Conservation (phyloP, 495 filamentous ascomycete genomes). For the Annulohypoxylon bovei region DNA sequence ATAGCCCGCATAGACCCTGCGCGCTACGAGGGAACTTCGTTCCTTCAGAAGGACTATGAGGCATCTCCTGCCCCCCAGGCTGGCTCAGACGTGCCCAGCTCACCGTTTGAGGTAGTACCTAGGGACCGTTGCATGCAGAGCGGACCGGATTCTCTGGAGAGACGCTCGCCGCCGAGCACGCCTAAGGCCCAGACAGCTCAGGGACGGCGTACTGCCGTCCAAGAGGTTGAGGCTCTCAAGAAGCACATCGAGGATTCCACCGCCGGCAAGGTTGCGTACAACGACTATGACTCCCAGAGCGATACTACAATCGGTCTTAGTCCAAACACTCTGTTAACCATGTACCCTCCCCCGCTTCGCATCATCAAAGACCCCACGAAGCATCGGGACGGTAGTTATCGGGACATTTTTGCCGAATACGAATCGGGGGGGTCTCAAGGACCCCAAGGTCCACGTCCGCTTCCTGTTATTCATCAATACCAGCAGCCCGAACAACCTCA, state of each 20-base stretch:
- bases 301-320: background rate
- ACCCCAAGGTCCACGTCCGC: background rate
- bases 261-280: background rate
- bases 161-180: background rate
- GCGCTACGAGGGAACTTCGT: background rate
- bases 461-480: background rate
- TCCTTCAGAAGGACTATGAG: background rate
- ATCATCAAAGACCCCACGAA: background rate
- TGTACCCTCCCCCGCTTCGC: background rate
- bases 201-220: too few relatives aligned
- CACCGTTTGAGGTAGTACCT: background rate
- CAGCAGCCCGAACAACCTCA: background rate
- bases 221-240: background rate
- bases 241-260: background rate
- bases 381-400: background rate
- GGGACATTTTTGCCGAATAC: background rate
- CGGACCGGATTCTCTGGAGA: background rate
- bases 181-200: background rate
- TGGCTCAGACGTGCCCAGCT: background rate
- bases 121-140: too few relatives aligned
- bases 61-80: background rate
- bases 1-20: background rate
- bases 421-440: background rate
- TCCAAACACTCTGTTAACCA: background rate
- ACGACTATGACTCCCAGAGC: background rate